A percentile compares a stretch with the other conserved stretches of the same genome.
Evolutionary conservation across 257 asterid species (phyloP).

Genomic region (Voacanga thouarsii): DNA sequence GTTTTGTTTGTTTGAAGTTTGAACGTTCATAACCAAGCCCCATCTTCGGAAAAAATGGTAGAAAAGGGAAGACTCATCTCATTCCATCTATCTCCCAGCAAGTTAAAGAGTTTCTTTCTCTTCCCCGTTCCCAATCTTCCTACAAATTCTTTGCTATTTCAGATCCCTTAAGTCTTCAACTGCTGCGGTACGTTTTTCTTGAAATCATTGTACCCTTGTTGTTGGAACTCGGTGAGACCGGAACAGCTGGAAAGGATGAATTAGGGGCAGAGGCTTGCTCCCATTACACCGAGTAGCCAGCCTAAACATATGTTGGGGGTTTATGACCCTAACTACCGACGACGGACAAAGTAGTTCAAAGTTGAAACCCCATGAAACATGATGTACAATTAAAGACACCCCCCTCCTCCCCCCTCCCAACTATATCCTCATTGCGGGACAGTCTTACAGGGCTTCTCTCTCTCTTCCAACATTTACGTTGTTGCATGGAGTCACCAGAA

Average conservation of each 20-base stretch:
- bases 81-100: no score
- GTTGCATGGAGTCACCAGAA: slow-evolving; percentile 22
- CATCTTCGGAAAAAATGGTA: no score
- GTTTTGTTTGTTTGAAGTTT: no score
- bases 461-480: slow-evolving; percentile 18
- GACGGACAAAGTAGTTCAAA: not conserved
- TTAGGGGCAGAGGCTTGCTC: not conserved
- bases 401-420: not conserved
- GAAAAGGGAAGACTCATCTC: no score
- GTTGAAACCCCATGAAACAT: slow-evolving; percentile 15
- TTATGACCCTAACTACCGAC: slow-evolving; percentile 4
- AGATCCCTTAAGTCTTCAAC: not conserved
- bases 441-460: not conserved
- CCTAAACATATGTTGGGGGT: not conserved
- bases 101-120: no score
- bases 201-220: not conserved
- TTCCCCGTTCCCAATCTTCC: no score
- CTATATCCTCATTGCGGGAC: not conserved
- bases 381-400: slow-evolving; percentile 7
- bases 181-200: not conserved
- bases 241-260: not conserved
- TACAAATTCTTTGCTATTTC: no score
- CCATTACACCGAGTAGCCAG: no score
- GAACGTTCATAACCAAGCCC: no score
- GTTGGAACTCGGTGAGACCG: not conserved